phyloP scores from a whole-genome alignment of 257 asterid species.

The Vinca minor region DNA sequence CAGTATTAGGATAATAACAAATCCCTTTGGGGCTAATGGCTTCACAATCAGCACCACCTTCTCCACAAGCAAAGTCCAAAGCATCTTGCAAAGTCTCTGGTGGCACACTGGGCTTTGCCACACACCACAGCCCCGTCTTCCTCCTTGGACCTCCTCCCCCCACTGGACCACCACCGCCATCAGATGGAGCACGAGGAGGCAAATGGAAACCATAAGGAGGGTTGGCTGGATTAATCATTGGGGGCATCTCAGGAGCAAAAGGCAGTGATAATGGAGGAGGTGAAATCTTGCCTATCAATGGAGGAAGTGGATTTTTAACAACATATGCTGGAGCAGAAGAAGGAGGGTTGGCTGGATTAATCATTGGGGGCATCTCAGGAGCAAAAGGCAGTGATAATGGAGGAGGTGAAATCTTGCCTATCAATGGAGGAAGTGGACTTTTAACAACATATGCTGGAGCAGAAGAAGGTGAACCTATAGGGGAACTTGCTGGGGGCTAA shows the following conservation, averaged over 20 bases:
- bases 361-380: conserved; percentile 35
- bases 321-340: conserved; percentile 40
- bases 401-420: conserved; percentile 49
- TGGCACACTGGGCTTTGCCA: conserved; percentile 93
- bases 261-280: conserved; percentile 36
- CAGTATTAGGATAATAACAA: conserved; percentile 56
- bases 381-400: conserved; percentile 28
- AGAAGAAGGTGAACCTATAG: conserved; percentile 25
- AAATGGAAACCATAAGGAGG: conserved; percentile 57
- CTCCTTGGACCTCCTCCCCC: conserved; percentile 21
- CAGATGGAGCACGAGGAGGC: conserved; percentile 65
- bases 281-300: conserved; percentile 47
- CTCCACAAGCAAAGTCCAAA: conserved; percentile 81
- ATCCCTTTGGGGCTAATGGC: conserved; percentile 55
- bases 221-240: conserved; percentile 33
- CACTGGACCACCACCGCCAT: conserved; percentile 22
- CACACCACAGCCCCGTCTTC: conserved; percentile 83
- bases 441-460: conserved; percentile 37
- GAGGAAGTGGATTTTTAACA: conserved; percentile 59
- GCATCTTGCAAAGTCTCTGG: conserved; percentile 72
- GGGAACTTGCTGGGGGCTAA: conserved; percentile 31
- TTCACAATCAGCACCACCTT: conserved; percentile 78
- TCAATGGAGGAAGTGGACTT: conserved; percentile 66
- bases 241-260: conserved; percentile 32
- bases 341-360: conserved; percentile 35